These are phyloP conservation scores for Gentiana dahurica DNA, from an alignment of 257 asterid species.

Conservation along the genomic window DNA sequence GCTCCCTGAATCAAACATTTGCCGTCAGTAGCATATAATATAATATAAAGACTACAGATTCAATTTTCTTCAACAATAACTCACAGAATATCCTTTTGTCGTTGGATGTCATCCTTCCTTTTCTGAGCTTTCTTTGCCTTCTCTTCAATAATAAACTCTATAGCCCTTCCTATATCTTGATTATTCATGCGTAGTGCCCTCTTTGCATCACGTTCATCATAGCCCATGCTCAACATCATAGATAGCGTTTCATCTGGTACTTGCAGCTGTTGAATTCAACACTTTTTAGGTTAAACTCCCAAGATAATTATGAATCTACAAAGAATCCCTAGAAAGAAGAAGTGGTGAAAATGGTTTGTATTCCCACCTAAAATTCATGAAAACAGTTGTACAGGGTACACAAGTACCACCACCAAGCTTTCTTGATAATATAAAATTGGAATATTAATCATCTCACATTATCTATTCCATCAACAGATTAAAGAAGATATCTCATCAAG, in stretches of 20 bases:
- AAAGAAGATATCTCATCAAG: not conserved
- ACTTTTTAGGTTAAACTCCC: not conserved
- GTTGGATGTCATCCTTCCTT: constrained; percentile 44
- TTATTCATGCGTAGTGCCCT: constrained; percentile 86
- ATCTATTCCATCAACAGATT: too few relatives aligned
- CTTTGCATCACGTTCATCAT: constrained; percentile 59
- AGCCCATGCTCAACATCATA: constrained; percentile 73
- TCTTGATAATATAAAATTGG: not conserved
- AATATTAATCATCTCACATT: too few relatives aligned
- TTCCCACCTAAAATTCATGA: too few relatives aligned
- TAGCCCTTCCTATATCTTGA: constrained; percentile 64
- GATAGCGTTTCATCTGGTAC: constrained; percentile 78
- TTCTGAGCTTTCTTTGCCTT: constrained; percentile 35
- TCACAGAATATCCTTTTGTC: constrained; percentile 56
- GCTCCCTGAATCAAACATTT: constrained; percentile 49
- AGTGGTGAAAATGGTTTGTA: too few relatives aligned
- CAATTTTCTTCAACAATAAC: constrained; percentile 3
- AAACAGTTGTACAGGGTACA: too few relatives aligned
- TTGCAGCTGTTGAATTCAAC: constrained; percentile 49
- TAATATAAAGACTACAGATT: constrained; percentile 6
- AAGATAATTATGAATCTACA: not conserved
- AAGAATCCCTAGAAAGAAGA: not conserved
- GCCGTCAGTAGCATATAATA: constrained; percentile 8
- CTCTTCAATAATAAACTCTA: constrained; percentile 79
- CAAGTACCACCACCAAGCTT: too few relatives aligned